Conservation (phyloP, 208 protist species). For the Trypanosoma congolense region DNA sequence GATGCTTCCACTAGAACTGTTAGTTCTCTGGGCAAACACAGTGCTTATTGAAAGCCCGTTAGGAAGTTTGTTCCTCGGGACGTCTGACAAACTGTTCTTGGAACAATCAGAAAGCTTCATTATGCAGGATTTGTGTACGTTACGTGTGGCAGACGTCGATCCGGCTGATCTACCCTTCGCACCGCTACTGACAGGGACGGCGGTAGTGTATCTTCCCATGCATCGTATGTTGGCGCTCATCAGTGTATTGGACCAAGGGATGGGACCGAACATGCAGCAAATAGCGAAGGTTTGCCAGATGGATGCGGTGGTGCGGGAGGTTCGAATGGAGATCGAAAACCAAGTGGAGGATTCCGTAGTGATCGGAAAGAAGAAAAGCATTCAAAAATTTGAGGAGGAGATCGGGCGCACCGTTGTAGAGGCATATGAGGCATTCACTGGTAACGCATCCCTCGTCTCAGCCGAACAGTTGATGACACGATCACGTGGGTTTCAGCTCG, state of each 20-base stretch:
- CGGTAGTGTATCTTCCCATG: conserved; percentile 15
- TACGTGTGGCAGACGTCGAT: not conserved
- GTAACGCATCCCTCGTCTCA: conserved; percentile 38
- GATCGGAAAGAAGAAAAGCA: not conserved
- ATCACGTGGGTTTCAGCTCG: conserved; percentile 39
- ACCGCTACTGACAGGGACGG: conserved; percentile 8
- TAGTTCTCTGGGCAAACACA: conserved; percentile 26
- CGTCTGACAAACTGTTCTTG: conserved; percentile 12
- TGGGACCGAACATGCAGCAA: conserved; percentile 9
- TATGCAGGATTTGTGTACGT: not conserved
- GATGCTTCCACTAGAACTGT: conserved; percentile 27
- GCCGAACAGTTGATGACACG: conserved; percentile 48
- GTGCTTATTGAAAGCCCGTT: conserved; percentile 15
- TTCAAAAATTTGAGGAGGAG: conserved; percentile 13
- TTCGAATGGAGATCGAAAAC: conserved; percentile 13
- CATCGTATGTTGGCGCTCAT: conserved; percentile 14
- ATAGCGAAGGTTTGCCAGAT: conserved; percentile 7
- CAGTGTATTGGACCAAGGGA: conserved; percentile 10
- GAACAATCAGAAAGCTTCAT: conserved; percentile 4
- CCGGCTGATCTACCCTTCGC: conserved; percentile 15
- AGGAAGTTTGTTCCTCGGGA: conserved; percentile 8
- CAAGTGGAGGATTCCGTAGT: not conserved
- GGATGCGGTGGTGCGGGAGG: conserved; percentile 2
- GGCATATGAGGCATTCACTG: conserved; percentile 62
- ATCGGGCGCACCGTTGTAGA: conserved; percentile 47